Base-by-base conservation (phyloP, 129 eudicot genomes). In the Saussurea involucrata region DNA sequence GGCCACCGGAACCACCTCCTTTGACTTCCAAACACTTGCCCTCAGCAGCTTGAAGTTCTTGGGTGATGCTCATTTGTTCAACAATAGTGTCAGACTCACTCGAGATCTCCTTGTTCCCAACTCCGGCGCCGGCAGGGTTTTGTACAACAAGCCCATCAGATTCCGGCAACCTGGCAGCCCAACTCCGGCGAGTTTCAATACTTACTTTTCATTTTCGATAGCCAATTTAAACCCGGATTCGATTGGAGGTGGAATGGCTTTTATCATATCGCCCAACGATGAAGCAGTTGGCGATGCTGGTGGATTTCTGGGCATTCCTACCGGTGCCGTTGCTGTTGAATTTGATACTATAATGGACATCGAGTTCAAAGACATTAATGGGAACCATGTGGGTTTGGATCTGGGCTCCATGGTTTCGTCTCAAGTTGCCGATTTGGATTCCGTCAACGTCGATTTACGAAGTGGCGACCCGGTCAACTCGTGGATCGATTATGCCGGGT, bases 221-320 rank as follows among this genome's bases (percentile, higher is more conserved):
- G 6, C 61, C 0, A 85, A 88, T 55, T 78, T 93, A 33, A 93
- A 93, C 64, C 96, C 96, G 0, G 92, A 92, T 27, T 93, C 98
- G 24, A 87, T 88, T 37, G 98, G 98, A 1, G 98, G 96, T 40
- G 98, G 98, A 1, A 64, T 93, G 13, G 96, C 98, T 13, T 93
- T 93, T 61, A 80, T 93, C 37, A 80, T 93, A 53, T 80, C 96
- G 5, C 95, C 96, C 36, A 87, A 86, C 22, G 98, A 87, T 58
- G 83, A 72, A 57, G 40, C 79, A 1, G 69, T 88, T 11, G 98
- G 98, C 0, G 81, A 82, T 32, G 79, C 89, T 74, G 98, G 98
- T 31, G 95, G 89, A 31, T 88, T 0, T 61, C 63, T 93, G 10
- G 98, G 98, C 0, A 57, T 88, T 29, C 85, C 80, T 0, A 53